A percentile compares a stretch with the other conserved stretches of the same genome.
Conservation (phyloP, 371 early-diverging fungal species). For the Amoeboaphelidium protococcarum region DNA sequence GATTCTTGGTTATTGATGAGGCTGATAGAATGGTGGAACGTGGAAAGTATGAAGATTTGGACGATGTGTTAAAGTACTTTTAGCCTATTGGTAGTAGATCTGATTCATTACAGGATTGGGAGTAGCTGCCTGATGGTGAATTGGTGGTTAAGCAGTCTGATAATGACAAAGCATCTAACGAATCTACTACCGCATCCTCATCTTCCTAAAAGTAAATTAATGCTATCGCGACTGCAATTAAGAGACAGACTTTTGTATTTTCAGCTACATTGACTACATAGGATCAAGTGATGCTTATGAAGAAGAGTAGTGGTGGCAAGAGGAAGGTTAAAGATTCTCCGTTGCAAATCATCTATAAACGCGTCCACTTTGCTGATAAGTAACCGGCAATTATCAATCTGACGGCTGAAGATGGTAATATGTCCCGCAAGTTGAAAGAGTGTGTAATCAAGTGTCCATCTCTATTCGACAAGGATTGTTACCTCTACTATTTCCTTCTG, state of each 20-base stretch:
- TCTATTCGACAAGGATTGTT: too few species aligned
- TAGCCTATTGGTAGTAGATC: too few species aligned
- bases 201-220: not conserved
- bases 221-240: too few species aligned
- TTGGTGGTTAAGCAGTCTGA: not conserved
- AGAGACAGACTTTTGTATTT: slow-evolving; percentile 74
- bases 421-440: too few species aligned
- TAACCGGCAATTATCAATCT: too few species aligned
- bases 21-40: slow-evolving; percentile 88
- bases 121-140: not conserved
- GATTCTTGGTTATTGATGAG: slow-evolving; percentile 72
- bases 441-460: too few species aligned
- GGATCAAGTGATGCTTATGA: slow-evolving; percentile 12
- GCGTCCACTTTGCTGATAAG: too few species aligned
- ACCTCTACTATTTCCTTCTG: not conserved
- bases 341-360: too few species aligned
- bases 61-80: slow-evolving; percentile 27
- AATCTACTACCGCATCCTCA: not conserved
- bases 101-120: too few species aligned
- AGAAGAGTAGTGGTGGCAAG: too few species aligned
- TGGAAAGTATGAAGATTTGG: slow-evolving; percentile 62
- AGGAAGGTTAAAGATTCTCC: too few species aligned
- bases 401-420: too few species aligned
- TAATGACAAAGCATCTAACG: not conserved
- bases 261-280: slow-evolving; percentile 76